A percentile compares a stretch with the other conserved stretches of the same genome.
Conservation (phyloP, 495 filamentous ascomycete genomes). For the Bacidia gigantensis region DNA sequence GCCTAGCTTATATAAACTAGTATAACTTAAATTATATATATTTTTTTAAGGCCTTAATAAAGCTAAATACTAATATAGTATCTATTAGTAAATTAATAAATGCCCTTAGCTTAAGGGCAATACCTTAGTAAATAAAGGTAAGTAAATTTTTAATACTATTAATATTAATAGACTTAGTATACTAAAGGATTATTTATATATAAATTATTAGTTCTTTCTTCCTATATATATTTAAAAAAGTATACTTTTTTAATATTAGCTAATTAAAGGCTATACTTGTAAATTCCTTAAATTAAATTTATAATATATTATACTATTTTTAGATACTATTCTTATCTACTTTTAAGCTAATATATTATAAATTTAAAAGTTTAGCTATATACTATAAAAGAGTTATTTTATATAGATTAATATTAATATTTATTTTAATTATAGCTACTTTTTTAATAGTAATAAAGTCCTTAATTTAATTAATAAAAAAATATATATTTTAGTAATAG, state of each 20-base stretch:
- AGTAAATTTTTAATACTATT: conserved; percentile 1
- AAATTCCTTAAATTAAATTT: neutral
- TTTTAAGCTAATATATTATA: neutral
- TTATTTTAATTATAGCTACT: too few relatives aligned
- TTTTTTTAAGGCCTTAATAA: conserved; percentile 1
- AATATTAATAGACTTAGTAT: conserved; percentile 6
- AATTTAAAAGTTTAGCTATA: neutral
- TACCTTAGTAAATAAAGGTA: conserved; percentile 4
- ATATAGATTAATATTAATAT: conserved; percentile 1
- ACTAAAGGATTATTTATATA: conserved; percentile 3
- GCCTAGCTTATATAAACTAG: neutral
- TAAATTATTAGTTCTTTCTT: neutral
- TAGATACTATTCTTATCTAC: neutral
- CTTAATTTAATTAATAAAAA: neutral
- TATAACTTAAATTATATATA: neutral
- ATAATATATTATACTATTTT: neutral
- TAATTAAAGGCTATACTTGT: neutral
- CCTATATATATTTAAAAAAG: neutral
- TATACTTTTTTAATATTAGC: conserved; percentile 4
- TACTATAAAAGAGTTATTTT: neutral
- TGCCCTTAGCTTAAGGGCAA: neutral
- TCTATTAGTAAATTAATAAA: neutral
- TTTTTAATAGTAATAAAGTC: neutral
- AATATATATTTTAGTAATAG: neutral
- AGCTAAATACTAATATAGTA: neutral